Evolutionary conservation across 148 eudicot genomes (phyloP), one percentile per base, ranked within the genome.

Genomic region (Vaccinium vitisidaea): DNA sequence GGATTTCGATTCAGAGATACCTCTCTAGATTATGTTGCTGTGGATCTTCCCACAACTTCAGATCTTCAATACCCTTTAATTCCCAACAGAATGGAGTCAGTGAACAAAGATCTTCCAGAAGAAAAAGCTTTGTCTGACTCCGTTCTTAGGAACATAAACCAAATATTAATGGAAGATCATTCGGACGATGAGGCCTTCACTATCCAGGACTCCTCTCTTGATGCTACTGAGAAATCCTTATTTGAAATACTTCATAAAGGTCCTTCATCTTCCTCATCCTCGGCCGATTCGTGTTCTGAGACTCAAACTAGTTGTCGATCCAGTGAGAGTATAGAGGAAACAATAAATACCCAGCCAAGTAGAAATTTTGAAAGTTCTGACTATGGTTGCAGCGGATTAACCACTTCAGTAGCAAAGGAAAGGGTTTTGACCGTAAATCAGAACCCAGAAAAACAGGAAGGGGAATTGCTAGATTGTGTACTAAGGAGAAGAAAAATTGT

Each of bases 401-500:
- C 39, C 61, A 25, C 48, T 83, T 90, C 86, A 13, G 71, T 81
- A 52, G 85, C 85, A 58, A 67, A 63, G 36, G 75, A 74, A 14
- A 78, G 19, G 12, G 80, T 67, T 49, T 46, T 80, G 84, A 43
- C 61, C 13, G 73, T 36, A 50, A 49, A 53, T 10, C 6, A 15
- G 9, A n/a, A 27, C 56, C 19, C 39, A 13, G 70, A 75, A 58
- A 74, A 49, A 46, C 75, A 71, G 63, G 76, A 63, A 39, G 50
- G 36, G 32, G 49, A 73, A 63, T 80, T 9, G 32, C 36, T 21
- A 65, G 58, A 49, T 69, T 80, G 52, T 14, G 59, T 70, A 81
- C n/a, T 63, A 1, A 87, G 90, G 81, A 84, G 89, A 59, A 87
- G 89, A 77, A 81, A 84, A 80, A 43, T 14, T 27, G 71, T 77